Evolutionary conservation across 75 land plant genomes (phyloP).

Genomic region (Cunninghamia lanceolata): DNA sequence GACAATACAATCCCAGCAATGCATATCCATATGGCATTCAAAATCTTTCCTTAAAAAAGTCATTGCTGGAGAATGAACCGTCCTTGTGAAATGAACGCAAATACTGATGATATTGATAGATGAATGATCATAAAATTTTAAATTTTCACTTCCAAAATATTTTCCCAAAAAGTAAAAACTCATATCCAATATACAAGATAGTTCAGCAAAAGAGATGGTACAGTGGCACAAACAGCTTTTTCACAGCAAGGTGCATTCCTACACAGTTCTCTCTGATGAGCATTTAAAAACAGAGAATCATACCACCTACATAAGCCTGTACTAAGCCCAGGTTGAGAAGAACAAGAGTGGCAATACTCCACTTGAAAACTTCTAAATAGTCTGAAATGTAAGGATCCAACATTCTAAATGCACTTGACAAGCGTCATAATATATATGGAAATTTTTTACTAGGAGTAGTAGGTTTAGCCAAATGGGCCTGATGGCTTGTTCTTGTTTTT

Average conservation of each 20-base stretch:
- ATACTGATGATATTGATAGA: not conserved
- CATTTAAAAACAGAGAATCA: not conserved
- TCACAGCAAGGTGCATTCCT: not conserved
- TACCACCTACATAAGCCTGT: not conserved
- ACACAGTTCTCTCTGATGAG: not conserved
- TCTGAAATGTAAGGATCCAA: not conserved
- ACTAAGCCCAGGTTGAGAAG: not conserved
- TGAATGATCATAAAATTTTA: not conserved
- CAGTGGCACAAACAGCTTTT: not conserved
- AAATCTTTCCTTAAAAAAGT: not conserved
- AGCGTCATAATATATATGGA: not conserved
- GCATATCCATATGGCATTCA: not conserved
- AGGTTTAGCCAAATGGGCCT: too few species aligned
- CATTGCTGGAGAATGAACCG: not conserved
- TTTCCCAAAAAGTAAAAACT: not conserved
- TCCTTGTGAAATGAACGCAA: not conserved
- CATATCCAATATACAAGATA: not conserved
- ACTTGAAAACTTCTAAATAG: not conserved
- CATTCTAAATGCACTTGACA: not conserved
- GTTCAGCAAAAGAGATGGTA: not conserved
- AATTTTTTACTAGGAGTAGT: not conserved
- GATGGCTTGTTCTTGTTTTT: too few species aligned
- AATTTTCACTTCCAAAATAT: not conserved
- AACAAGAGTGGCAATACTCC: not conserved
- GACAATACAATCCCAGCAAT: not conserved